Base-by-base conservation (phyloP, 2,329 filamentous ascomycete species). In the Claviceps fusiformis region DNA sequence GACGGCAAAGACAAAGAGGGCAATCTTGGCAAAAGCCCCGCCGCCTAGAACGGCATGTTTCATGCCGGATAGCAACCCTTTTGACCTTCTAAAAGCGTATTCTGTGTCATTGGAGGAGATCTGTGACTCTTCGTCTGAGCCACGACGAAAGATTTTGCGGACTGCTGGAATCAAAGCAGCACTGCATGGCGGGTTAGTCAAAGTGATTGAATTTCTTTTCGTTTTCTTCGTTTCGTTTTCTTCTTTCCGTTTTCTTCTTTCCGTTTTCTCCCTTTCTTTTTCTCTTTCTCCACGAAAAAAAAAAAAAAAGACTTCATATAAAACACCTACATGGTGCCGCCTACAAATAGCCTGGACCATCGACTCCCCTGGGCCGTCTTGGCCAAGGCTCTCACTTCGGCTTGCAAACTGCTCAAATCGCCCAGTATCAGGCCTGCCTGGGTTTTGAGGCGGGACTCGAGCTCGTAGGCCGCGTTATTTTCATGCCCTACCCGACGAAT, bases 1-100 rank as follows among this genome's bases (percentile, higher is more conserved):
- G 24, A 80, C 75, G 2, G 77, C 75, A 58, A 81, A 76, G 3
- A 82, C 76, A 37, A 82, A 74, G 59, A 79, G 74, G 9, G 75
- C 75, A 10, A 81, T 58, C 41, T 73, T 73, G 1, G 78, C 77
- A 31, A 80, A 63, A 2, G 71, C 63, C 15, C 73, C 73, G 15
- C 69, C 70, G 5, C 75, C 72, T 10, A 71, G 66, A 1, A 77
- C 63, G 7, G 71, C 70, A 49, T 69, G 65, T 54, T 75, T 69
- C 61, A 82, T 78, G 53, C 78, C 73, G 3, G 71, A 61, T 33
- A 81, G 66, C 5, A 82, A 71, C 2, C 71, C 69, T 64, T 73
- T 74, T 64, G 76, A 78, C 60, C 70, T 71, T 31, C 64, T 67
- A 63, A 80, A 82, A 35, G 79, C 79, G 61, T 81, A 78, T 67